Conservation (phyloP, 2,329 filamentous ascomycete genomes). For the Penicillium fuscoglaucum region DNA sequence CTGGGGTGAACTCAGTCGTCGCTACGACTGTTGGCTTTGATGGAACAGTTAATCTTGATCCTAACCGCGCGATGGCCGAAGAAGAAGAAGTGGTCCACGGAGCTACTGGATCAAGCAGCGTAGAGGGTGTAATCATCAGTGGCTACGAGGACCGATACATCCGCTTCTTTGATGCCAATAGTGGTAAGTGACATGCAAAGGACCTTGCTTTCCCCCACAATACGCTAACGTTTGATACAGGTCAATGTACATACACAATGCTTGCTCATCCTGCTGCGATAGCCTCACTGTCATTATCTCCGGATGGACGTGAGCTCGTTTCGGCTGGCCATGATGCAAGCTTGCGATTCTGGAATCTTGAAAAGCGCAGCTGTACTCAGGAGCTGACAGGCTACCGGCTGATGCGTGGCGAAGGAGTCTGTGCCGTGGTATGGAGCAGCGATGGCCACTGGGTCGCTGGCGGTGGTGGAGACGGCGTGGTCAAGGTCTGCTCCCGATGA, state of each 20-base stretch:
- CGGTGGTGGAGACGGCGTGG: conserved; percentile 89
- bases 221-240: conserved; percentile 50
- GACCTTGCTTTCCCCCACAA: not conserved
- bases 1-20: conserved; percentile 85
- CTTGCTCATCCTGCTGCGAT: conserved; percentile 92
- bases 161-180: conserved; percentile 97
- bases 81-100: conserved; percentile 80
- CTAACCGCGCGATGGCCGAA: conserved; percentile 61
- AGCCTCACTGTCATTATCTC: conserved; percentile 85
- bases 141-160: conserved; percentile 97
- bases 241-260: conserved; percentile 99
- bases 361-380: conserved; percentile 92
- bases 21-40: conserved; percentile 83
- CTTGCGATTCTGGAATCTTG: conserved; percentile 93
- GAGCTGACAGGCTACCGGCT: conserved; percentile 90
- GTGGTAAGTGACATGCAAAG: conserved; percentile 65
- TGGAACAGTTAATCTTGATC: conserved; percentile 58
- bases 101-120: conserved; percentile 77
- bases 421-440: conserved; percentile 90
- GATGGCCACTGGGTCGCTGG: conserved; percentile 94
- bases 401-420: conserved; percentile 95
- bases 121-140: conserved; percentile 92
- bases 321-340: conserved; percentile 95
- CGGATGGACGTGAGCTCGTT: conserved; percentile 89
- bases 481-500: conserved; percentile 74